Conservation (phyloP, 345 rosid species). For the Brassica juncea region DNA sequence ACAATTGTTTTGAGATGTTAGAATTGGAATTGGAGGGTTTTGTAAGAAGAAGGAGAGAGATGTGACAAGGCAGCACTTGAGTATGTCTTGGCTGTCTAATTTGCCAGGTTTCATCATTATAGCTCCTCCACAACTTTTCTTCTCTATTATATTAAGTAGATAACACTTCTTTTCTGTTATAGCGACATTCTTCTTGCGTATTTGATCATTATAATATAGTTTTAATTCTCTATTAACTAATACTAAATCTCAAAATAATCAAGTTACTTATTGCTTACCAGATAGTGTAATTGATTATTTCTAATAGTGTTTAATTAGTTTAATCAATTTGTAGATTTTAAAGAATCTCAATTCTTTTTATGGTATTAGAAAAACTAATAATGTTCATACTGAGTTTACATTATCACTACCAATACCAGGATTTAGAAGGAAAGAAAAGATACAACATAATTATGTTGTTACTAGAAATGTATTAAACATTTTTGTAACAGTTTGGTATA, state of each 20-base stretch:
- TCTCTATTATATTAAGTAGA: slow-evolving; percentile 10
- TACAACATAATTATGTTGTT: background rate
- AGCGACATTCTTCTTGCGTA: slow-evolving; percentile 20
- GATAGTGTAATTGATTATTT: background rate
- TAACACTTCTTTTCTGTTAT: slow-evolving; percentile 16
- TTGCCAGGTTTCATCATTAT: slow-evolving; percentile 54
- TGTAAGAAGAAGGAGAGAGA: slow-evolving; percentile 47
- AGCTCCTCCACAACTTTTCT: slow-evolving; percentile 50
- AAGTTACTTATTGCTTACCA: background rate
- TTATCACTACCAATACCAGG: background rate
- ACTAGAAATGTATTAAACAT: background rate
- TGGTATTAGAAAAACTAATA: background rate
- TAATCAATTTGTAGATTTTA: background rate
- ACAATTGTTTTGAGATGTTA: background rate
- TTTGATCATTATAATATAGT: background rate
- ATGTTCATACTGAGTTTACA: background rate
- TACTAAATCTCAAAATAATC: background rate
- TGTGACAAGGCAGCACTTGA: slow-evolving; percentile 57
- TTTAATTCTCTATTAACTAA: background rate
- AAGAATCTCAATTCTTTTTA: background rate
- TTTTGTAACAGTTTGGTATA: no score
- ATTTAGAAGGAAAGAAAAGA: background rate
- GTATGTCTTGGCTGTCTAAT: slow-evolving; percentile 56
- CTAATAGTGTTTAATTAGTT: background rate
- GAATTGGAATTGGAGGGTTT: slow-evolving; percentile 33